phyloP scores from a whole-genome alignment of 805 yeast species.

The Starmerella sp. region DNA sequence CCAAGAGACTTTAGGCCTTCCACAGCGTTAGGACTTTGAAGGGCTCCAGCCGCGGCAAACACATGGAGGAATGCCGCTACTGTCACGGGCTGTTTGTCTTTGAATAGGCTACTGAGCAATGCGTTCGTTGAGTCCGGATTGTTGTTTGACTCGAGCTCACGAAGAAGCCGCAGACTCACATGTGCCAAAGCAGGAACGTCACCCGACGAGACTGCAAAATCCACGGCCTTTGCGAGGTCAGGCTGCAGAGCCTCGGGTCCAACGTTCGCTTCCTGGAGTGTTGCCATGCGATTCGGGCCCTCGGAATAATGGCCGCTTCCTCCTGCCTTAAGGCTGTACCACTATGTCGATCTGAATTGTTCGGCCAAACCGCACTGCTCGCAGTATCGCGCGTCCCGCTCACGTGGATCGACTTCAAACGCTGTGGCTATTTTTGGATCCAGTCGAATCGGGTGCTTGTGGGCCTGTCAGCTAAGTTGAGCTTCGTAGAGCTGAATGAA shows the following conservation, averaged over 20 bases:
- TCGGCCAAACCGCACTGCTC: too few relatives aligned
- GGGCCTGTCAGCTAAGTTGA: too few relatives aligned
- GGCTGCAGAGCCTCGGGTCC: neutral
- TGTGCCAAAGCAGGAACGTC: neutral
- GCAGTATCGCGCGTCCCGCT: too few relatives aligned
- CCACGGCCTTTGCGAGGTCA: neutral
- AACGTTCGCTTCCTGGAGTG: neutral
- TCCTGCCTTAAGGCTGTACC: neutral
- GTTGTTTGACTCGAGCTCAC: neutral
- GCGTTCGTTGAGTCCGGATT: neutral
- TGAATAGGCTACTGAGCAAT: neutral
- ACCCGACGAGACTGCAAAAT: neutral
- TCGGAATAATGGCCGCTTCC: neutral
- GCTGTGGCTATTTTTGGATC: too few relatives aligned
- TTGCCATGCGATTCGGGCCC: neutral
- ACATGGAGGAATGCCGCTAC: constrained; percentile 1
- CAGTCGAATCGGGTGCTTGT: too few relatives aligned
- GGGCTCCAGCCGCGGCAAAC: constrained; percentile 1
- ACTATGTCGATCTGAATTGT: neutral
- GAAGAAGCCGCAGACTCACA: neutral
- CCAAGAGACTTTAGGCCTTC: neutral
- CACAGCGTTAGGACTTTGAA: neutral
- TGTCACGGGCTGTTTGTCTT: neutral
- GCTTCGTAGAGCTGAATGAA: too few relatives aligned
- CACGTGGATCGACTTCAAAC: too few relatives aligned